Conservation (phyloP, 148 eudicot species). For the Rhododendron mucronatum region DNA sequence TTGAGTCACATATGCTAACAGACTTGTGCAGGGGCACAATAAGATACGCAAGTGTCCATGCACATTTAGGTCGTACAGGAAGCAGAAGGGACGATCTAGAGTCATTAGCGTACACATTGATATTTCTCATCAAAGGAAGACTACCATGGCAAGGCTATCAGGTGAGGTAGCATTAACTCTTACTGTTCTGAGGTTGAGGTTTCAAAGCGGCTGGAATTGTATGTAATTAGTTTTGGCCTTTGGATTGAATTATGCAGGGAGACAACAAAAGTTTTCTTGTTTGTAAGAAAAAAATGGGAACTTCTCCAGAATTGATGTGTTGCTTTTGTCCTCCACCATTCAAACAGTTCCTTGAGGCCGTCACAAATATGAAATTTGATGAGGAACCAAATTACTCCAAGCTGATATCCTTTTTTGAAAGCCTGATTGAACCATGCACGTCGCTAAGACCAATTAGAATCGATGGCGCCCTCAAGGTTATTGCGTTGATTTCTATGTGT, state of each 20-base stretch:
- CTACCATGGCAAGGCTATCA: conserved; percentile 92
- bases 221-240: conserved; percentile 5
- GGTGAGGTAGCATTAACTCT: conserved; percentile 34
- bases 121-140: conserved; percentile 67
- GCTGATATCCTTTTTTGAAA: conserved; percentile 71
- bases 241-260: conserved; percentile 42
- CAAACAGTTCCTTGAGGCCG: conserved; percentile 81
- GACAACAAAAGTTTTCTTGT: conserved; percentile 90
- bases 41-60: conserved; percentile 97
- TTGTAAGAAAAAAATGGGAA: conserved; percentile 84
- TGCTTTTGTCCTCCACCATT: conserved; percentile 90
- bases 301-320: conserved; percentile 90
- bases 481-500: not conserved
- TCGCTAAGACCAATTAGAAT: conserved; percentile 71
- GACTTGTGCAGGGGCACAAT: conserved; percentile 67
- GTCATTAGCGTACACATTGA: conserved; percentile 73
- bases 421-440: conserved; percentile 77
- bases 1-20: not conserved
- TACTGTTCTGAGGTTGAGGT: conserved; percentile 1
- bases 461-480: conserved; percentile 84
- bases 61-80: conserved; percentile 90
- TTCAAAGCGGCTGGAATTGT: not conserved
- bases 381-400: conserved; percentile 85
- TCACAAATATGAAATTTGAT: conserved; percentile 83
- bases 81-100: conserved; percentile 87